Percentiles rank a stretch among this genome's conserved stretches.
Evolutionary conservation across 495 filamentous ascomycete species (phyloP).

Genomic region (Penicillium waksmanii): DNA sequence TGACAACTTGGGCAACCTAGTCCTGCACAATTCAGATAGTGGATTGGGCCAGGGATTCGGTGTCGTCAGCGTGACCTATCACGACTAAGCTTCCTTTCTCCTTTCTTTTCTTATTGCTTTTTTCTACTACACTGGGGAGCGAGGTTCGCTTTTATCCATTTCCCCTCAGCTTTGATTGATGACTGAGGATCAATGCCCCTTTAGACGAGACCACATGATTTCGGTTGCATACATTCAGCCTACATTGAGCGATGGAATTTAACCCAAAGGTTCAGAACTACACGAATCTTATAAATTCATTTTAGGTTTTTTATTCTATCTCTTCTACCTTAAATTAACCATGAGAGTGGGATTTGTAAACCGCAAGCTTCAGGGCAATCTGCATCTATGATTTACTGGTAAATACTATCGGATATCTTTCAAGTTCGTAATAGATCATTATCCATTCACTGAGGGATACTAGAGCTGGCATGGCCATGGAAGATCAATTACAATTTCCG

Average conservation of each 20-base stretch:
- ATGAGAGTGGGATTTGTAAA: too few relatives aligned
- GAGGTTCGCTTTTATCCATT: too few relatives aligned
- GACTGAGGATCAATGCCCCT: background rate
- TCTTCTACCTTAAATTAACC: background rate
- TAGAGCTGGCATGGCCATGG: too few relatives aligned
- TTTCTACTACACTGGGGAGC: background rate
- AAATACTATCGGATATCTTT: too few relatives aligned
- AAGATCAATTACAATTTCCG: too few relatives aligned
- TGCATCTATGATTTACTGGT: too few relatives aligned
- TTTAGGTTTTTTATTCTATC: background rate
- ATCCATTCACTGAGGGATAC: too few relatives aligned
- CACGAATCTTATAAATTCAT: background rate
- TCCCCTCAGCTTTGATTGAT: background rate
- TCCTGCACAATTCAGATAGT: slow-evolving; percentile 11
- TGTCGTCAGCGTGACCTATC: slow-evolving; percentile 53
- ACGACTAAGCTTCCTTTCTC: slow-evolving; percentile 18
- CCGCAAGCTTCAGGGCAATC: too few relatives aligned
- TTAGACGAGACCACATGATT: background rate
- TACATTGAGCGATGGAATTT: background rate
- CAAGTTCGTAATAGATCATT: too few relatives aligned
- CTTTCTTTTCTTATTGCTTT: background rate
- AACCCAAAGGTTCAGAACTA: background rate
- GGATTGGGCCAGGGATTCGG: slow-evolving; percentile 28
- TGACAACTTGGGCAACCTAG: slow-evolving; percentile 25
- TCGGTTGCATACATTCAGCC: background rate